phyloP scores from a whole-genome alignment of 169 alveolate species.

The Cryptosporidium ubiquitum region DNA sequence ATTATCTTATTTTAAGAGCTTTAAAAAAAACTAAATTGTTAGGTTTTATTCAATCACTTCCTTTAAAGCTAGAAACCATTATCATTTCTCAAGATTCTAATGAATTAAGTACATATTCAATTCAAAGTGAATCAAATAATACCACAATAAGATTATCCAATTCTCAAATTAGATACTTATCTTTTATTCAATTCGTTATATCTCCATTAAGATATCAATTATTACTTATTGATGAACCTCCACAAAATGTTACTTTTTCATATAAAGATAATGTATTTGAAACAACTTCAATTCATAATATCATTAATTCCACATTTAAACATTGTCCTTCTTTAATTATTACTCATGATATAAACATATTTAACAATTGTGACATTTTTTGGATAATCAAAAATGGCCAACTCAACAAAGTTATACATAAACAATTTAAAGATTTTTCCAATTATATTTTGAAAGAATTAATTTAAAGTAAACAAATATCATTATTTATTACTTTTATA shows the following conservation, averaged over 20 bases:
- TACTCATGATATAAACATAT: conserved; percentile 18
- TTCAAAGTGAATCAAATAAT: not conserved
- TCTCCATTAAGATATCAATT: conserved; percentile 79
- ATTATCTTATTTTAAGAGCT: not conserved
- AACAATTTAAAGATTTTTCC: not conserved
- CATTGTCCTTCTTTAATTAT: conserved; percentile 50
- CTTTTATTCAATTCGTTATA: conserved; percentile 78
- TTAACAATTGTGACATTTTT: conserved; percentile 5
- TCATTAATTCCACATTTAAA: conserved; percentile 1
- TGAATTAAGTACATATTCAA: not conserved
- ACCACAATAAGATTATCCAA: conserved; percentile 48
- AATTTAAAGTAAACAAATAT: not conserved
- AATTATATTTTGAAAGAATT: conserved; percentile 14
- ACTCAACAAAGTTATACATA: conserved; percentile 18
- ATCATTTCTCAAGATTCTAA: not conserved
- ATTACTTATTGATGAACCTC: conserved; percentile 85
- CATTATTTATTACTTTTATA: not conserved
- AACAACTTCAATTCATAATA: not conserved
- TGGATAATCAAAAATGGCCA: conserved; percentile 46
- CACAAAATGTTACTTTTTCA: conserved; percentile 49
- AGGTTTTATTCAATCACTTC: not conserved
- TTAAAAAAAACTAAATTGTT: not conserved
- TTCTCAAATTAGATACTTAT: conserved; percentile 80
- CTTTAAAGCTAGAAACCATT: conserved; percentile 9
- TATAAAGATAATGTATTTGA: not conserved